A percentile compares a stretch with the other conserved stretches of the same genome.
These are phyloP conservation scores for Falciphora oryzae DNA, from an alignment of 2,329 filamentous ascomycete species.

Conservation along the genomic window DNA sequence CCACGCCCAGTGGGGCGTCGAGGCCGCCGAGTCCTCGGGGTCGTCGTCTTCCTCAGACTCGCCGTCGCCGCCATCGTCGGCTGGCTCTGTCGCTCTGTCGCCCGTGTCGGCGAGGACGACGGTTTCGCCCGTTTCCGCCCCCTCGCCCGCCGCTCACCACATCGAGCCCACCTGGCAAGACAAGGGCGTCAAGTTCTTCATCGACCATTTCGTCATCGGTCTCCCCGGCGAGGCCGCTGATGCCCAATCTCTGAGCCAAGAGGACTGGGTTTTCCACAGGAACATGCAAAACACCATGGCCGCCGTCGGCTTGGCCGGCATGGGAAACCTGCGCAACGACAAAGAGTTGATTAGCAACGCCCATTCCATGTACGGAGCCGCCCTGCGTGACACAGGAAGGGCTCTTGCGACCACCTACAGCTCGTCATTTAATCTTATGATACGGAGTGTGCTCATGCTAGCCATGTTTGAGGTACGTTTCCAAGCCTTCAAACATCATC, in stretches of 20 bases:
- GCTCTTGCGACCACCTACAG: constrained; percentile 30
- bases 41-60: constrained; percentile 15
- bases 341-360: constrained; percentile 39
- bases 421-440: constrained; percentile 36
- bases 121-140: constrained; percentile 9
- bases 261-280: constrained; percentile 32
- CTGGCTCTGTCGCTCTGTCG: constrained; percentile 11
- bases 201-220: constrained; percentile 44
- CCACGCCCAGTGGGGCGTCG: constrained; percentile 43
- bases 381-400: constrained; percentile 41
- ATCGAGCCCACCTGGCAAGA: constrained; percentile 40
- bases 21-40: constrained; percentile 14
- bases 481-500: too few species aligned
- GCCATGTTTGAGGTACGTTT: constrained; percentile 56
- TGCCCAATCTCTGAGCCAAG: constrained; percentile 29
- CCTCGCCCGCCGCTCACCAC: constrained; percentile 18
- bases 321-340: constrained; percentile 48
- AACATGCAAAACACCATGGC: constrained; percentile 44
- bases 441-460: constrained; percentile 50
- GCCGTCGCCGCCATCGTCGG: constrained; percentile 20
- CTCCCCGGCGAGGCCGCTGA: constrained; percentile 43
- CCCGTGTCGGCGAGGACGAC: constrained; percentile 10
- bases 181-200: constrained; percentile 44
- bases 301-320: constrained; percentile 51
- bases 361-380: constrained; percentile 46